phyloP scores from a whole-genome alignment of 2,329 filamentous ascomycete genomes.

The Clarireedia homoeocarpa region DNA sequence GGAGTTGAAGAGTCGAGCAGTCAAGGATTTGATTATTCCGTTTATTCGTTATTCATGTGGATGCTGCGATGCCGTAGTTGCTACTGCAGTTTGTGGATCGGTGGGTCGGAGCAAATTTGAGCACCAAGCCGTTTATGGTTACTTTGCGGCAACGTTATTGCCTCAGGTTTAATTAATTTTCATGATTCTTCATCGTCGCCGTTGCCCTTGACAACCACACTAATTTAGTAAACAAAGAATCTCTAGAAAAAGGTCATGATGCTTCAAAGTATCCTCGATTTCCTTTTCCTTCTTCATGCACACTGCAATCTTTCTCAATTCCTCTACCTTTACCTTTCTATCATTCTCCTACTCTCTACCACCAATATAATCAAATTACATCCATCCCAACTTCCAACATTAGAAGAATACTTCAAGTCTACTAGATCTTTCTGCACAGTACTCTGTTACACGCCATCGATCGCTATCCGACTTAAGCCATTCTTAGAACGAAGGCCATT shows the following conservation, averaged over 20 bases:
- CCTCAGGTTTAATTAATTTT: not conserved
- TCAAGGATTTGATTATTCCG: too few species aligned
- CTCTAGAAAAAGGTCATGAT: constrained; percentile 5
- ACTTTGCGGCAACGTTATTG: not conserved
- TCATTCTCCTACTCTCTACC: constrained; percentile 21
- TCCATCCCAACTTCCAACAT: constrained; percentile 18
- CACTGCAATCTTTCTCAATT: constrained; percentile 22
- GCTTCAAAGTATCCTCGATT: not conserved
- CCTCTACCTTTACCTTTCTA: constrained; percentile 26
- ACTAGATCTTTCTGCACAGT: constrained; percentile 42
- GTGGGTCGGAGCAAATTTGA: not conserved
- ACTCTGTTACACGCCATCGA: constrained; percentile 35
- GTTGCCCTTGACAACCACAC: constrained; percentile 9
- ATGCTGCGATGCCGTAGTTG: not conserved
- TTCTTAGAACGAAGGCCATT: constrained; percentile 35
- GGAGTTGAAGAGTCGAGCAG: too few species aligned
- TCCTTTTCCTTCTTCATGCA: constrained; percentile 24
- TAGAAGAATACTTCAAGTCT: constrained; percentile 27
- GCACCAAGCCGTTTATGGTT: not conserved
- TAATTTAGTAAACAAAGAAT: constrained; percentile 9
- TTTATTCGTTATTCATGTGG: too few species aligned
- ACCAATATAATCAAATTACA: constrained; percentile 15
- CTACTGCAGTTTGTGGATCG: not conserved
- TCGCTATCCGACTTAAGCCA: constrained; percentile 39
- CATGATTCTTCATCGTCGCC: not conserved